These are phyloP conservation scores for Geranomyces michiganensis DNA, from an alignment of 192 early-diverging fungal genomes.

Conservation along the genomic window DNA sequence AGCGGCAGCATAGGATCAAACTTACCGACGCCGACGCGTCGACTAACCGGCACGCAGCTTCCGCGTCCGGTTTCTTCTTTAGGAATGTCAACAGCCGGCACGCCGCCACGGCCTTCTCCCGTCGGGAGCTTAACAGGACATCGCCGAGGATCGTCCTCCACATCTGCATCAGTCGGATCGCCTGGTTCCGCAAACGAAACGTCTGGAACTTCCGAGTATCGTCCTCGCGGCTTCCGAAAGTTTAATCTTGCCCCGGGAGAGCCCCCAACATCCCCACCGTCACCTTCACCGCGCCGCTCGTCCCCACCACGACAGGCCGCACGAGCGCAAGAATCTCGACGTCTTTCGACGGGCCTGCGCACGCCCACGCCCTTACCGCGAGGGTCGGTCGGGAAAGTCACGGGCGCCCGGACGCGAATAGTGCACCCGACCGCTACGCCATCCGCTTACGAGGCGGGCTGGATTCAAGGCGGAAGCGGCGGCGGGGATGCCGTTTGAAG, in stretches of 20 bases:
- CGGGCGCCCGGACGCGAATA: background rate
- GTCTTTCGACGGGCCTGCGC: background rate
- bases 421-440: background rate
- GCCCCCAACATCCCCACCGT: background rate
- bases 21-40: background rate
- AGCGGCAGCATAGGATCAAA: background rate
- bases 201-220: background rate
- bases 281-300: background rate
- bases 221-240: background rate
- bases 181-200: background rate
- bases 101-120: background rate
- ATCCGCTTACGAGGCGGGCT: background rate
- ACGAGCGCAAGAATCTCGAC: background rate
- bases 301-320: background rate
- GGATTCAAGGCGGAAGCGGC: conserved; percentile 2
- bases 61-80: background rate
- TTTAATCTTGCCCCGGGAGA: background rate
- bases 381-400: background rate
- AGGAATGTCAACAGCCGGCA: background rate
- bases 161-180: background rate
- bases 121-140: background rate
- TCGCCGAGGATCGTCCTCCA: background rate
- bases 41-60: background rate
- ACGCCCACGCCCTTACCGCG: background rate
- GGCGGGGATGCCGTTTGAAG: background rate